phyloP scores from a whole-genome alignment of 345 rosid species.

The Erucastrum elatum region DNA sequence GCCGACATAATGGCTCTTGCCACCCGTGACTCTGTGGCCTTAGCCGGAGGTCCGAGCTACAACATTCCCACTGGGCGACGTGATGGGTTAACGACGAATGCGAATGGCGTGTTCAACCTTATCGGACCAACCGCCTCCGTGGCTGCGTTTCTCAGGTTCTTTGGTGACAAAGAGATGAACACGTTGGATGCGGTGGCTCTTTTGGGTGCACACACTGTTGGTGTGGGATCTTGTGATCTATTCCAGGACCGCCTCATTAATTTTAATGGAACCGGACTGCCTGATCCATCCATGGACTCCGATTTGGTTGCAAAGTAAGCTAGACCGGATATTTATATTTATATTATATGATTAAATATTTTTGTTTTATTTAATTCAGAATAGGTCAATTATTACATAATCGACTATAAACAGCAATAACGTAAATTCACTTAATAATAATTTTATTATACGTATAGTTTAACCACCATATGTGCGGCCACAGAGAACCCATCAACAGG shows the following conservation, averaged over 20 bases:
- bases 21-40: slow-evolving; percentile 54
- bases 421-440: no score
- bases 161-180: slow-evolving; percentile 42
- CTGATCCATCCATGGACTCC: slow-evolving; percentile 58
- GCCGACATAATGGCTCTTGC: slow-evolving; percentile 48
- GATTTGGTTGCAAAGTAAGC: slow-evolving; percentile 31
- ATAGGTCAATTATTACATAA: not conserved
- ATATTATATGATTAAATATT: not conserved
- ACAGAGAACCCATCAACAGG: slow-evolving; percentile 47
- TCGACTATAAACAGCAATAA: not conserved
- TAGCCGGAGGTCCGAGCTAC: slow-evolving; percentile 55
- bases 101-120: slow-evolving; percentile 41
- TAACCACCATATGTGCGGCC: slow-evolving; percentile 41
- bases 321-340: not conserved
- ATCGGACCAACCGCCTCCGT: slow-evolving; percentile 45
- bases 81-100: slow-evolving; percentile 50
- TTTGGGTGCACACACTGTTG: slow-evolving; percentile 68
- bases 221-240: slow-evolving; percentile 55
- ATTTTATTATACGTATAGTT: not conserved
- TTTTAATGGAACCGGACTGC: slow-evolving; percentile 41
- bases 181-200: slow-evolving; percentile 58
- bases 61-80: slow-evolving; percentile 54
- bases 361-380: not conserved
- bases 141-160: slow-evolving; percentile 38
- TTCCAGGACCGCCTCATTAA: slow-evolving; percentile 47